Conservation (phyloP, 768 basidiomycete species). For the Trametes sanguinea region DNA sequence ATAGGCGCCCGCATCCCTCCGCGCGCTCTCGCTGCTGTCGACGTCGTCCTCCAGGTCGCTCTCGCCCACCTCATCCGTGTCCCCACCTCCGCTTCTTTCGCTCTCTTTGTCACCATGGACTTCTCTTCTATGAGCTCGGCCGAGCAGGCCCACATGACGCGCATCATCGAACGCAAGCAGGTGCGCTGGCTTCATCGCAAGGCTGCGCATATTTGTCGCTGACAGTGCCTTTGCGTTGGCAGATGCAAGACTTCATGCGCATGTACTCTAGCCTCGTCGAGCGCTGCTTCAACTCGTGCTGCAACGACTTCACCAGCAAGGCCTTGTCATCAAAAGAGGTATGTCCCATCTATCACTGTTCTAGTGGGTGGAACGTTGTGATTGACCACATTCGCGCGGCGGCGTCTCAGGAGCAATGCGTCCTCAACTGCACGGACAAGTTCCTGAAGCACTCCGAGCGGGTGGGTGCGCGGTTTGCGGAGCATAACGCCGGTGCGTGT, state of each 20-base stretch:
- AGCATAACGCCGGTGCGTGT: conserved; percentile 83
- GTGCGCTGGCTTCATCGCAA: conserved; percentile 40
- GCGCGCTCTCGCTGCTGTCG: neutral
- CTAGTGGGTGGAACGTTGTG: neutral
- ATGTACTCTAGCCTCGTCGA: conserved; percentile 95
- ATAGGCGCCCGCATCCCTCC: neutral
- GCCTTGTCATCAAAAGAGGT: conserved; percentile 93
- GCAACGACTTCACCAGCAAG: conserved; percentile 96
- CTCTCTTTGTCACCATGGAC: conserved; percentile 59
- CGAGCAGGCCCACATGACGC: conserved; percentile 96
- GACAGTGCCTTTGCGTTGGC: conserved; percentile 9
- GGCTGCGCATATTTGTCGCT: neutral
- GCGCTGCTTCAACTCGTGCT: conserved; percentile 93
- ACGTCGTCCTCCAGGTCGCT: neutral
- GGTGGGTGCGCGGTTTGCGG: conserved; percentile 89
- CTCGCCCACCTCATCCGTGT: conserved; percentile 1
- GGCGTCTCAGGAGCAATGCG: conserved; percentile 73
- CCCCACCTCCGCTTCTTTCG: conserved; percentile 17
- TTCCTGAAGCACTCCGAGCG: conserved; percentile 96
- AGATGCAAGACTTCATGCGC: conserved; percentile 99
- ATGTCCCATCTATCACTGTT: conserved; percentile 1
- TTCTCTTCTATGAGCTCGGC: conserved; percentile 86
- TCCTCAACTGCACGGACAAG: conserved; percentile 94
- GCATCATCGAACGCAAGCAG: conserved; percentile 96
- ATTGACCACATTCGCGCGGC: conserved; percentile 9